Percentiles rank a stretch among this genome's conserved stretches.
phyloP scores from a whole-genome alignment of 164 flowering plant genomes.

The Chloranthus sessilifolius region DNA sequence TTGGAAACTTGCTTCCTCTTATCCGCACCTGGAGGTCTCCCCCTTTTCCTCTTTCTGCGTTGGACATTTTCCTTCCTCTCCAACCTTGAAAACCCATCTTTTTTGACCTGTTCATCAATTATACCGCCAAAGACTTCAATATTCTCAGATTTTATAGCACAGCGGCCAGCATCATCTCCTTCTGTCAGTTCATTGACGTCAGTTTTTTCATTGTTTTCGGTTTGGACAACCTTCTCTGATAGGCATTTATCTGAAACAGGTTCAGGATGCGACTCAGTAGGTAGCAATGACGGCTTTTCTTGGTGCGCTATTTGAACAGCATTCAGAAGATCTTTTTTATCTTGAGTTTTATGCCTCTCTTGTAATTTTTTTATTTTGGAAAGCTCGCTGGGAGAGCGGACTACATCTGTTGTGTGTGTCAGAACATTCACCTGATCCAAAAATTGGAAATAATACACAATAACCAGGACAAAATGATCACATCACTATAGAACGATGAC shows the following conservation, averaged over 20 bases:
- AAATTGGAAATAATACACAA: neutral
- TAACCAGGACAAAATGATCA: neutral
- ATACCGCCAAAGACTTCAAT: slow-evolving; percentile 3
- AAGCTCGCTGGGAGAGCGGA: slow-evolving; percentile 11
- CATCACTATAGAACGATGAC: too few species aligned
- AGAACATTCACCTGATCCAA: slow-evolving; percentile 54
- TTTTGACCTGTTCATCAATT: neutral
- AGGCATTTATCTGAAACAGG: neutral
- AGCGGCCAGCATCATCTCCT: neutral
- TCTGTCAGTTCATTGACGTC: neutral
- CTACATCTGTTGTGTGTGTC: slow-evolving; percentile 49
- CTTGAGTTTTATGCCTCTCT: slow-evolving; percentile 32
- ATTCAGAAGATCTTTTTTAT: slow-evolving; percentile 26
- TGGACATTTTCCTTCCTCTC: neutral
- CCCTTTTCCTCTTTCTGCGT: slow-evolving; percentile 1
- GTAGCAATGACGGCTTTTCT: too few species aligned
- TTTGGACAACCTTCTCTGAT: neutral
- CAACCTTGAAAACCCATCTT: neutral
- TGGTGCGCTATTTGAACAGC: neutral
- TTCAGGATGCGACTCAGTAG: neutral
- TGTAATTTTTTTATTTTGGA: slow-evolving; percentile 24
- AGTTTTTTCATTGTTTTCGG: neutral
- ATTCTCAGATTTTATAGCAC: neutral
- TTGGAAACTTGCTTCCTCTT: neutral
- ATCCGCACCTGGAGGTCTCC: slow-evolving; percentile 3